Conservation (phyloP, 169 alveolate species). For the Eimeria nieschulzi region DNA sequence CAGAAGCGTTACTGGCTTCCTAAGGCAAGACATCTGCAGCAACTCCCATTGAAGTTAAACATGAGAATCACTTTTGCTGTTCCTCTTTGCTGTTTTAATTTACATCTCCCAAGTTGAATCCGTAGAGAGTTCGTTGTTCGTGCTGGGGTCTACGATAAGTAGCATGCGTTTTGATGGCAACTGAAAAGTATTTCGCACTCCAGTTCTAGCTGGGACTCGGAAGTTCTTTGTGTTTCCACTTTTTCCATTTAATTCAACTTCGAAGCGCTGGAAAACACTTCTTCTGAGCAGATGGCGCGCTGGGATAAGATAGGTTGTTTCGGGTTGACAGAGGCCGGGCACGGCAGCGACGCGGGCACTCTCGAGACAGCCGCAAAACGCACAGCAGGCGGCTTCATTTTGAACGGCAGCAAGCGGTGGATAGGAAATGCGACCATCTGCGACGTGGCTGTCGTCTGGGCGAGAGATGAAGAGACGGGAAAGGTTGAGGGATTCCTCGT, state of each 20-base stretch:
- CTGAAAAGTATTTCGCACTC: too few species aligned
- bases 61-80: too few species aligned
- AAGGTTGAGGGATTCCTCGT: conserved; percentile 81
- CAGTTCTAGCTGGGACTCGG: too few species aligned
- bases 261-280: too few species aligned
- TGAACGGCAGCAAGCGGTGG: conserved; percentile 90
- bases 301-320: conserved; percentile 82
- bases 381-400: conserved; percentile 80
- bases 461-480: conserved; percentile 80
- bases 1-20: conserved; percentile 76
- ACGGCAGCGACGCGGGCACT: conserved; percentile 88
- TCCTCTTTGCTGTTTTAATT: not conserved
- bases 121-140: too few species aligned
- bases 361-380: conserved; percentile 77
- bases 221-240: too few species aligned
- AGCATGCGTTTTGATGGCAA: too few species aligned
- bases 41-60: too few species aligned
- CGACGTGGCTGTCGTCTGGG: conserved; percentile 85
- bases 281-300: conserved; percentile 70
- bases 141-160: too few species aligned
- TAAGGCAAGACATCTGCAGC: conserved; percentile 22
- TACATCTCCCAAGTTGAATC: not conserved
- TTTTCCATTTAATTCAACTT: too few species aligned
- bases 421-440: conserved; percentile 85
- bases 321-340: conserved; percentile 88